A percentile compares a stretch with the other conserved stretches of the same genome.
Conservation (phyloP, 1,284 basidiomycete species). For the Ganoderma meredithae region DNA sequence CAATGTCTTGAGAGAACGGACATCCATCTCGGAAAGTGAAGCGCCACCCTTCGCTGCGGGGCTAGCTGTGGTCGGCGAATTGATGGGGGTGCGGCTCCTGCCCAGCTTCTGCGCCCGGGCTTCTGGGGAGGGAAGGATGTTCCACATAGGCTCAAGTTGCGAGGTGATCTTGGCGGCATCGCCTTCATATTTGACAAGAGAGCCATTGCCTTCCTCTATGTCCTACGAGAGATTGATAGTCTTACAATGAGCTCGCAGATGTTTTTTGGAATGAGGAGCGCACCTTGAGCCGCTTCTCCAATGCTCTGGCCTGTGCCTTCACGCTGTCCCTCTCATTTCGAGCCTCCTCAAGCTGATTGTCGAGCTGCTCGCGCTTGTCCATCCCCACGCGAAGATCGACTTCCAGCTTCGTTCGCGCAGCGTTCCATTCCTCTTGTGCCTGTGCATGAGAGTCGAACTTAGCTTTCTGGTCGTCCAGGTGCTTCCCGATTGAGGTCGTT, state of each 20-base stretch:
- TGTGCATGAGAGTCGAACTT: slow-evolving; percentile 58
- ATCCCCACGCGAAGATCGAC: slow-evolving; percentile 54
- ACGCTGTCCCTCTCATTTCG: slow-evolving; percentile 63
- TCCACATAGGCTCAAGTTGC: slow-evolving; percentile 79
- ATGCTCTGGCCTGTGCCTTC: slow-evolving; percentile 50
- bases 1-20: slow-evolving; percentile 77
- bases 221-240: slow-evolving; percentile 12
- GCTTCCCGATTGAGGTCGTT: slow-evolving; percentile 57
- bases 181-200: slow-evolving; percentile 50
- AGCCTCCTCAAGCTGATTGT: slow-evolving; percentile 62
- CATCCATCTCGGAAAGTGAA: slow-evolving; percentile 81
- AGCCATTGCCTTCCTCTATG: slow-evolving; percentile 34
- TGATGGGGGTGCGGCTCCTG: slow-evolving; percentile 44
- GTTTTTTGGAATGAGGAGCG: slow-evolving; percentile 13
- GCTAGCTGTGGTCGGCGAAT: slow-evolving; percentile 46
- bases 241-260: neutral
- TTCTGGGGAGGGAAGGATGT: slow-evolving; percentile 80
- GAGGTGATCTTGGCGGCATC: slow-evolving; percentile 68
- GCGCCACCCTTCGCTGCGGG: slow-evolving; percentile 41
- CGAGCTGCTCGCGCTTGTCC: slow-evolving; percentile 56
- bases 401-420: slow-evolving; percentile 53
- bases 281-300: slow-evolving; percentile 57
- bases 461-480: slow-evolving; percentile 60
- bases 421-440: slow-evolving; percentile 57
- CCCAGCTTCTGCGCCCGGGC: slow-evolving; percentile 73